Evolutionary conservation across 192 early-diverging fungal species (phyloP).

Genomic region (Diversispora epigaea): DNA sequence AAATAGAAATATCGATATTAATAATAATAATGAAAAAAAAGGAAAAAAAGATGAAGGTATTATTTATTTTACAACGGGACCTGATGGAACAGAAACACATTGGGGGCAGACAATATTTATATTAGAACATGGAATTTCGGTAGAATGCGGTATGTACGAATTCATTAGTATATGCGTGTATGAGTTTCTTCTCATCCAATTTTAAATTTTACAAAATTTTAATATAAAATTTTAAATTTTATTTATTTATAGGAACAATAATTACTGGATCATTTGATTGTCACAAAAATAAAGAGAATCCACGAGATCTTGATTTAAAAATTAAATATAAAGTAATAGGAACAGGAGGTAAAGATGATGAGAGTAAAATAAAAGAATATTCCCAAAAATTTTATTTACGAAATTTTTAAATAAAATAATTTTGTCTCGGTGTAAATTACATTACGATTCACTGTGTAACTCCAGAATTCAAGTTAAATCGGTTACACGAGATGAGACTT

Average conservation of each 20-base stretch:
- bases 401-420: too few species aligned
- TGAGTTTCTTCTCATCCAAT: too few species aligned
- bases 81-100: slow-evolving; percentile 84
- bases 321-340: slow-evolving; percentile 42
- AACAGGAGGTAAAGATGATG: neutral
- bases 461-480: too few species aligned
- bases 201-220: neutral
- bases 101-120: slow-evolving; percentile 99
- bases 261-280: slow-evolving; percentile 70
- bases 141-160: slow-evolving; percentile 34
- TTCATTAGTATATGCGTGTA: neutral
- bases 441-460: too few species aligned
- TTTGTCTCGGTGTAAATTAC: too few species aligned
- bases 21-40: slow-evolving; percentile 21
- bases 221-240: neutral
- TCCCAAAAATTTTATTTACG: slow-evolving; percentile 16
- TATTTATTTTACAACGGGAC: slow-evolving; percentile 59
- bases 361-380: neutral
- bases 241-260: slow-evolving; percentile 13
- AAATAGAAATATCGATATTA: slow-evolving; percentile 79
- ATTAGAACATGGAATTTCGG: slow-evolving; percentile 74
- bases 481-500: too few species aligned
- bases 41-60: slow-evolving; percentile 40
- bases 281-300: slow-evolving; percentile 73
- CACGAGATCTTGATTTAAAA: slow-evolving; percentile 84